These are phyloP conservation scores for Kappamyces sp. DNA, from an alignment of 192 early-diverging fungal genomes.

Conservation along the genomic window DNA sequence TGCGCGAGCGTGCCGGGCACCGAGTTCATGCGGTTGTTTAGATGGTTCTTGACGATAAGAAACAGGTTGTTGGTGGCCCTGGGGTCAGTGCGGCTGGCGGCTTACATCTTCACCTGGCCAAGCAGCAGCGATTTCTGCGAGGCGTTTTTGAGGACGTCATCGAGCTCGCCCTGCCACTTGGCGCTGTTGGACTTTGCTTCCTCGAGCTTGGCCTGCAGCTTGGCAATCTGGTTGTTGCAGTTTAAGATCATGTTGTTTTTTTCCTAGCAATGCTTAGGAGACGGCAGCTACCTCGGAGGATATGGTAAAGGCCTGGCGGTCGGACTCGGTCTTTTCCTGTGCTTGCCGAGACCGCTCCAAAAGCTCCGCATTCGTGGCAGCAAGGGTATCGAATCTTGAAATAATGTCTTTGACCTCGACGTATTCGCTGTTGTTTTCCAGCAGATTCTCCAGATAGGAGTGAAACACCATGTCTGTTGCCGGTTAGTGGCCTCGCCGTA, in stretches of 20 bases:
- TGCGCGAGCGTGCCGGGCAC: constrained; percentile 42
- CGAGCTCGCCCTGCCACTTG: constrained; percentile 47
- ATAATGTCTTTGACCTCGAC: constrained; percentile 58
- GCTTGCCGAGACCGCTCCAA: constrained; percentile 50
- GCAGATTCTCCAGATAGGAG: constrained; percentile 45
- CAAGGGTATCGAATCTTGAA: constrained; percentile 54
- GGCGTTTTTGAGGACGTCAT: constrained; percentile 46
- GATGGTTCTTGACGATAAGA: constrained; percentile 48
- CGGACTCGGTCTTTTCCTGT: constrained; percentile 49
- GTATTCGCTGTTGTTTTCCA: constrained; percentile 54
- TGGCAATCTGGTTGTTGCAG: constrained; percentile 59
- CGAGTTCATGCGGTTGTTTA: constrained; percentile 44
- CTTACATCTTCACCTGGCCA: constrained; percentile 59
- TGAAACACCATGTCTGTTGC: constrained; percentile 46
- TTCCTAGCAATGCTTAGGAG: constrained; percentile 33
- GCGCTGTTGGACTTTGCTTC: constrained; percentile 38
- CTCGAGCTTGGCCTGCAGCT: constrained; percentile 51
- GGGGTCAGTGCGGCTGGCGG: neutral
- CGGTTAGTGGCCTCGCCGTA: constrained; percentile 16
- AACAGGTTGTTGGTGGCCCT: constrained; percentile 59
- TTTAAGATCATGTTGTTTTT: constrained; percentile 58
- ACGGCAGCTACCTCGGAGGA: constrained; percentile 36
- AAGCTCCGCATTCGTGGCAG: constrained; percentile 54
- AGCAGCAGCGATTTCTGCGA: constrained; percentile 49
- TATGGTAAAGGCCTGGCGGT: constrained; percentile 39